Evolutionary conservation across 2,329 filamentous ascomycete genomes (phyloP), one percentile per base, ranked within the genome.

Genomic region (Hymenoscyphus salicellus): DNA sequence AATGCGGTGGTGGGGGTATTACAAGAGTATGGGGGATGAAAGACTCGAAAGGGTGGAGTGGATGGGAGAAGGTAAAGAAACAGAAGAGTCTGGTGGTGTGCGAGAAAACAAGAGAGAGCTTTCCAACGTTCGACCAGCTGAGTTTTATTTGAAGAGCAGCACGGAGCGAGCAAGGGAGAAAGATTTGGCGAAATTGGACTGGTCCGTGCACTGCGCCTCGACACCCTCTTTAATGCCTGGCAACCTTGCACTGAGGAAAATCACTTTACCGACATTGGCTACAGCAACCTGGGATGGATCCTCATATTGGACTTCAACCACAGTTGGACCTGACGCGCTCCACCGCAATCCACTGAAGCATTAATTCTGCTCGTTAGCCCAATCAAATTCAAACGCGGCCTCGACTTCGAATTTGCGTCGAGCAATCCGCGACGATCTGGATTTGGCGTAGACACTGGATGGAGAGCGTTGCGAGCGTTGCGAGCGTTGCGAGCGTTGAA

Each of bases 11-110:
- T 41, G 17, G 30, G 30, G 61, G 14, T 60, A n/a, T 65, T 49
- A 63, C 62, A 62, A 62, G 69, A 69, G 63, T 60, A 62, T 69
- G 65, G 63, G 63, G 71, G 63, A 63, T 65, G 60, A 62, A 64
- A 62, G 62, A 65, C 69, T 70, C 63, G 58, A 68, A 62, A 69
- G 66, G 64, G 68, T 41, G 30, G 43, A 59, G 41, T 41, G 23
- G 23, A 55, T 33, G 30, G 55, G 49, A 36, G 30, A 62, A 30
- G 58, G 43, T 32, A 62, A 55, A 56, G 33, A 59, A 59, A n/a
- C n/a, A 52, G 49, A 61, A 64, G 70, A 69, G 68, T 67, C 70
- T 68, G 67, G 5, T 49, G 46, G 46, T 49, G 46, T 49, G 43
- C 6, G 46, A 49, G 10, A 14, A 23, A 33, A 33, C 6, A 10